Base-by-base conservation (phyloP, 495 filamentous ascomycete species). In the Lepraria neglecta region DNA sequence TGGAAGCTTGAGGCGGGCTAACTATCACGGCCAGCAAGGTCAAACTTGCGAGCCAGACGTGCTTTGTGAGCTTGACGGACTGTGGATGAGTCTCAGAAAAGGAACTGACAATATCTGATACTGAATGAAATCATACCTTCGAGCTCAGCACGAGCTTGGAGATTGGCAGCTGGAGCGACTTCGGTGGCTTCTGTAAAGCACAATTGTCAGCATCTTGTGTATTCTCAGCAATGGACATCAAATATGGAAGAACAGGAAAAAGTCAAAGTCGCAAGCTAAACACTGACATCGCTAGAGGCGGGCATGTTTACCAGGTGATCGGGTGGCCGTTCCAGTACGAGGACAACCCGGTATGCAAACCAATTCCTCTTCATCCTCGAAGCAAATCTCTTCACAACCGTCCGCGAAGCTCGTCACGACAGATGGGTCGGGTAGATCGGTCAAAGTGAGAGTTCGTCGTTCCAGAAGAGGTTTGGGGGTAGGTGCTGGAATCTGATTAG, bases 11-110 rank as follows among this genome's bases (percentile, higher is more conserved):
- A 45, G 42, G n/a, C 4, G 33, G 40, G n/a, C 59, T 61, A 3
- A 61, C 59, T 19, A 42, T 56, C 59, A 42, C 43, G 50, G 51
- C 28, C 40, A 35, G 19, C 43, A 40, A 45, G 42, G 28, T 24
- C 52, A 15, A 42, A 61, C 30, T 61, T 56, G 30, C 59, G 50
- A 61, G 52, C 52, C 3, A 61, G 51, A 48, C 59, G 59, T 56
- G 52, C 52, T 27, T 48, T 40, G 10, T 27, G 31, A n/a, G 53
- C 59, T 24, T 40, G 42, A 14, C 44, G 51, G 27, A 51, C 59
- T 61, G 30, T 27, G 19, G 3, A 24, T 47, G 7, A 19, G 6
- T 35, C 3, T 61, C 42, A 61, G 51, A 15, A 3, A 21, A 14
- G 7, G 19, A 15, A 6, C 9, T 19, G 0, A 35, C 24, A 28